Conservation (phyloP, 371 early-diverging fungal species). For the Mortierella sp. region DNA sequence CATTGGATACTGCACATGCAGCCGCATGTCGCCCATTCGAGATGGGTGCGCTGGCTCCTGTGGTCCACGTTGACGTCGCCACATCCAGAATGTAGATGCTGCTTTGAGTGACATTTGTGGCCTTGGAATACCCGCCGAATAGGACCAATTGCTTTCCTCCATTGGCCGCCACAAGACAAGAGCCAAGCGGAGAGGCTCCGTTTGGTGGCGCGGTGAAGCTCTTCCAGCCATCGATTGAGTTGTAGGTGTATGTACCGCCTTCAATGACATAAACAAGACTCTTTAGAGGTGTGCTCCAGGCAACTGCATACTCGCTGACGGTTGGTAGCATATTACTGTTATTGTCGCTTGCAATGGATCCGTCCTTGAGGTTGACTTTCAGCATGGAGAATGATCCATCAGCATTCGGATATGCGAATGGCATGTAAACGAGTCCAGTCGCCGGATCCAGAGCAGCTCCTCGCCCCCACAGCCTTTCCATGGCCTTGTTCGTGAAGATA, state of each 20-base stretch:
- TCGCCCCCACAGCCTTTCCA: background rate
- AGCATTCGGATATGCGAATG: slow-evolving; percentile 10
- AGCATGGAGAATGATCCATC: slow-evolving; percentile 1
- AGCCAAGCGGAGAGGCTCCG: slow-evolving; percentile 4
- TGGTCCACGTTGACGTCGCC: no score
- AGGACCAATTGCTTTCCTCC: slow-evolving; percentile 22
- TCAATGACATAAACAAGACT: slow-evolving; percentile 22
- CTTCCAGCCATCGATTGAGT: slow-evolving; percentile 6
- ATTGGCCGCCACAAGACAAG: slow-evolving; percentile 26
- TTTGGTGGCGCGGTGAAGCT: background rate
- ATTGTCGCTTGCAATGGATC: background rate
- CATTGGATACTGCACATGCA: no score
- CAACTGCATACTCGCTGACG: slow-evolving; percentile 11
- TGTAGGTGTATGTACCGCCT: slow-evolving; percentile 13
- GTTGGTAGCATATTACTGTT: background rate
- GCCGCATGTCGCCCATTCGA: no score
- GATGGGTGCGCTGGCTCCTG: no score
- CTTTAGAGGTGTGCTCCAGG: slow-evolving; percentile 16
- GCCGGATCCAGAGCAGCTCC: slow-evolving; percentile 13
- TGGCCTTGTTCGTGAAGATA: background rate
- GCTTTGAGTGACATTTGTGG: no score
- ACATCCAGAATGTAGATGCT: no score
- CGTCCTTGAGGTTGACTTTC: background rate
- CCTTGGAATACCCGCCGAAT: slow-evolving; percentile 19
- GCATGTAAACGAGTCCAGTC: slow-evolving; percentile 16